These are phyloP conservation scores for Fraxinus sp. DNA, from an alignment of 305 asterid species.

Conservation along the genomic window DNA sequence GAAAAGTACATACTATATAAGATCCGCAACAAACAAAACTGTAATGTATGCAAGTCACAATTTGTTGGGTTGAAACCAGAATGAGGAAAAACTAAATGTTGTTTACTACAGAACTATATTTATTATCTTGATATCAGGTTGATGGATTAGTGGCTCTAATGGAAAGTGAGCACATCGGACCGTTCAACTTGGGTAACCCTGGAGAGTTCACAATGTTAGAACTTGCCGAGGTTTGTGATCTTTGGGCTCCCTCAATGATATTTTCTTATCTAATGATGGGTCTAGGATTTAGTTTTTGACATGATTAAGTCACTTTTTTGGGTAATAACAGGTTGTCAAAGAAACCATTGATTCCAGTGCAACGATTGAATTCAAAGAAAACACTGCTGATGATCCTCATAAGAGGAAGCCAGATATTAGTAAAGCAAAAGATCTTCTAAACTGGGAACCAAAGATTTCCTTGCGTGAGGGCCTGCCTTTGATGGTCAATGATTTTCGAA, in stretches of 20 bases:
- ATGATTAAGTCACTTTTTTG: background rate
- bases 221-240: slow-evolving; percentile 44
- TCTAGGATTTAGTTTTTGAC: slow-evolving; percentile 1
- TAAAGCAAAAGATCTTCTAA: slow-evolving; percentile 83
- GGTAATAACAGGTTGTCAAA: slow-evolving; percentile 47
- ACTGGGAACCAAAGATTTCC: slow-evolving; percentile 92
- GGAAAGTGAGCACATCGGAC: slow-evolving; percentile 54
- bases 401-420: slow-evolving; percentile 90
- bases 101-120: background rate
- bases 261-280: background rate
- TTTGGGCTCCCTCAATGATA: background rate
- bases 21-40: background rate
- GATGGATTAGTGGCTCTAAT: slow-evolving; percentile 50
- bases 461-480: slow-evolving; percentile 86
- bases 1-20: background rate
- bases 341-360: slow-evolving; percentile 51
- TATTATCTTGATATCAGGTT: slow-evolving; percentile 32
- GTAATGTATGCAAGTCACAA: background rate
- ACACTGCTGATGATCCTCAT: slow-evolving; percentile 98
- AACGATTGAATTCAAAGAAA: slow-evolving; percentile 43
- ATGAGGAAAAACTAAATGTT: background rate
- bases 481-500: slow-evolving; percentile 79
- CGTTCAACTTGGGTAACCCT: slow-evolving; percentile 57
- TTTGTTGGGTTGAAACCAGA: background rate
- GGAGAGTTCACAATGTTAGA: slow-evolving; percentile 57